Percentiles rank a stretch among this genome's conserved stretches.
Conservation (phyloP, 441 rosid genomes). For the Gossypium schwendimanii region DNA sequence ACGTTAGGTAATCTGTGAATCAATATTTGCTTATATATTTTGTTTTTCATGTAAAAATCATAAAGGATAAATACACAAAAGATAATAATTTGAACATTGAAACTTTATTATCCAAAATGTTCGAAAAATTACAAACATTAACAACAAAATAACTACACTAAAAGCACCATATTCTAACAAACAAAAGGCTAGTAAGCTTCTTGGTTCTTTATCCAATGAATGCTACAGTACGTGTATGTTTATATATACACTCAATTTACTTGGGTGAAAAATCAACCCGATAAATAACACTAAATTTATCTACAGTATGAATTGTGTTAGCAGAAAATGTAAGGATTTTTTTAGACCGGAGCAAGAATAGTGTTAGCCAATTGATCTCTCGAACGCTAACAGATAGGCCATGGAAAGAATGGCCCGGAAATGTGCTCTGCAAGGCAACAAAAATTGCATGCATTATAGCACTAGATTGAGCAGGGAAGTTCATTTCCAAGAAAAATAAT, state of each 20-base stretch:
- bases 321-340: not conserved
- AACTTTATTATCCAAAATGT: too few relatives aligned
- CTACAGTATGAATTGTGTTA: conserved; percentile 26
- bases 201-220: not conserved
- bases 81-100: too few relatives aligned
- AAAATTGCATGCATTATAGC: not conserved
- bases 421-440: not conserved
- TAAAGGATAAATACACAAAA: too few relatives aligned
- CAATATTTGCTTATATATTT: too few relatives aligned
- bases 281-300: conserved; percentile 4
- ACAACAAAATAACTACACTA: too few relatives aligned
- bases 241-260: not conserved
- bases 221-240: not conserved
- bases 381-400: not conserved
- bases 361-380: conserved; percentile 9
- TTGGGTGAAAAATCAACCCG: conserved; percentile 3
- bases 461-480: not conserved
- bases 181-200: not conserved
- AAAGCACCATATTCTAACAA: not conserved
- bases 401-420: not conserved
- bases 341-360: not conserved
- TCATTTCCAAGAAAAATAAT: not conserved
- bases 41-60: too few relatives aligned
- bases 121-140: too few relatives aligned
- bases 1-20: too few relatives aligned